Conservation (phyloP, 2,329 filamentous ascomycete species). For the Colletotrichum sp. region DNA sequence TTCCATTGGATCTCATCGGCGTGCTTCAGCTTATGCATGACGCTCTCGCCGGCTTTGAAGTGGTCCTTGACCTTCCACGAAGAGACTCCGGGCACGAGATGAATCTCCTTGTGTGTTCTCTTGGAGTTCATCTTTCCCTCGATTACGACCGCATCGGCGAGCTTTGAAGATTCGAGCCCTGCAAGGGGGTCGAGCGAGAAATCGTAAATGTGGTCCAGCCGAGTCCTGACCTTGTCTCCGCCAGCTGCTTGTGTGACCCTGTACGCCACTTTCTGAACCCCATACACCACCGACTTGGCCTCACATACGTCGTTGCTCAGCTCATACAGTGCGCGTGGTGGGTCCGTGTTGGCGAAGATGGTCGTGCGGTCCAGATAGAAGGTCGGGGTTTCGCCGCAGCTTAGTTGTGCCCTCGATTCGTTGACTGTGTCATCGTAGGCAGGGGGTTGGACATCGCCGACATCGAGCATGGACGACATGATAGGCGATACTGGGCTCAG, state of each 20-base stretch:
- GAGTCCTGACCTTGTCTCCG: slow-evolving; percentile 22
- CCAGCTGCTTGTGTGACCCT: slow-evolving; percentile 16
- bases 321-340: slow-evolving; percentile 26
- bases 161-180: neutral
- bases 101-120: slow-evolving; percentile 23
- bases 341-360: slow-evolving; percentile 8
- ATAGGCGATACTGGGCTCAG: neutral
- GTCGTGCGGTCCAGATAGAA: slow-evolving; percentile 4
- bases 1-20: slow-evolving; percentile 30
- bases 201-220: slow-evolving; percentile 34
- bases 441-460: neutral
- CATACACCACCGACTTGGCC: slow-evolving; percentile 22
- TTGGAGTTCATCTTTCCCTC: slow-evolving; percentile 25
- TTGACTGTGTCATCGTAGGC: slow-evolving; percentile 5
- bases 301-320: slow-evolving; percentile 28
- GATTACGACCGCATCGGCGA: slow-evolving; percentile 15
- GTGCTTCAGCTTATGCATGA: slow-evolving; percentile 25
- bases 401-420: neutral
- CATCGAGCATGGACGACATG: neutral
- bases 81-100: slow-evolving; percentile 22
- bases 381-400: slow-evolving; percentile 4
- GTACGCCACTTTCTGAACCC: slow-evolving; percentile 31
- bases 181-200: slow-evolving; percentile 21
- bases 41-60: slow-evolving; percentile 25
- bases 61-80: slow-evolving; percentile 27